Conservation (phyloP, 2,329 filamentous ascomycete species). For the Epichloe aotearoae region DNA sequence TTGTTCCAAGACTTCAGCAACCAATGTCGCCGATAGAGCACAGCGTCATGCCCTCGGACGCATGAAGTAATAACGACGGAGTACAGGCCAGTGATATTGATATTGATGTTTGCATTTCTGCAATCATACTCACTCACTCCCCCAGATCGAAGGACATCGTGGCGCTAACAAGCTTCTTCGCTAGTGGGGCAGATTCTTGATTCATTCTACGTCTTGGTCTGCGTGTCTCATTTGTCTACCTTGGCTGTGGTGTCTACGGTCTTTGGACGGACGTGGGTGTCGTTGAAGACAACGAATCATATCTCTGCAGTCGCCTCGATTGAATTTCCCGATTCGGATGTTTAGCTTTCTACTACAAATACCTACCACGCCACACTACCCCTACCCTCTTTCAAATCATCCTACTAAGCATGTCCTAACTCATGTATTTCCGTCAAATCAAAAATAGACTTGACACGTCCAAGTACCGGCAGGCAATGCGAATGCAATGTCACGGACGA, state of each 20-base stretch:
- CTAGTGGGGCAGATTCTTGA: neutral
- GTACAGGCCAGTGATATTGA: neutral
- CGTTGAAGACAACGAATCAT: neutral
- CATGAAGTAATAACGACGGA: no score
- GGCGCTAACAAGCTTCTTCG: neutral
- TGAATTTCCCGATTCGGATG: conserved; percentile 1
- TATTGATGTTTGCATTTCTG: neutral
- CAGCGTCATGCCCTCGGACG: no score
- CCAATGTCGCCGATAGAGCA: no score
- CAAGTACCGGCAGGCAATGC: neutral
- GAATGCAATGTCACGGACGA: no score
- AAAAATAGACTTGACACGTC: neutral
- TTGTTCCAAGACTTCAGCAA: neutral
- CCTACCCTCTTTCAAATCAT: neutral
- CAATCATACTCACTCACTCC: neutral
- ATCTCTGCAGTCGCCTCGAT: neutral
- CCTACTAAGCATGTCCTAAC: neutral
- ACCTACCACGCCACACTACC: neutral
- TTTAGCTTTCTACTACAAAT: neutral
- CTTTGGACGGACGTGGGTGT: neutral
- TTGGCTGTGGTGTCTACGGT: no score
- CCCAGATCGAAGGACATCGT: neutral
- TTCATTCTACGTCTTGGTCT: neutral
- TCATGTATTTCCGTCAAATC: neutral
- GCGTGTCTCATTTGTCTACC: neutral